Percentiles rank a stretch among this genome's conserved stretches.
Conservation (phyloP, 1,139 yeast genomes). For the Saccharomycopsis crataegensis region DNA sequence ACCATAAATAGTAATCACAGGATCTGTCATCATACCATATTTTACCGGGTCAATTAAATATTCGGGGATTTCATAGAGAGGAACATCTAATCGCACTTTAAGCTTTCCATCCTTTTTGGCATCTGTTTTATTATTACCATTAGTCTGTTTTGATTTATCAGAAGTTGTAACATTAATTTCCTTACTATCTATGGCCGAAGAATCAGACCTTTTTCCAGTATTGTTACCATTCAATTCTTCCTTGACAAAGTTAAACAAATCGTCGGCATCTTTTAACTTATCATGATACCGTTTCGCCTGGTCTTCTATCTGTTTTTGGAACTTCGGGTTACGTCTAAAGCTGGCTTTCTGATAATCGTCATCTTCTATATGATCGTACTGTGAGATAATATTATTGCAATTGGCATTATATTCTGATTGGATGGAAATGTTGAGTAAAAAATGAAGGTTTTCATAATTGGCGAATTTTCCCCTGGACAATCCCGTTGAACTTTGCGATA, state of each 20-base stretch:
- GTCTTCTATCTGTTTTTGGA: neutral
- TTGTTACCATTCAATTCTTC: neutral
- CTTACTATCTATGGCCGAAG: neutral
- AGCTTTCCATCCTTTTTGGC: neutral
- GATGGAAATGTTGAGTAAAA: neutral
- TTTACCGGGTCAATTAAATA: neutral
- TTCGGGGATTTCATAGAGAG: neutral
- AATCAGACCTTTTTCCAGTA: neutral
- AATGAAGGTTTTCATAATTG: neutral
- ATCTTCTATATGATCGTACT: neutral
- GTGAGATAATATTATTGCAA: neutral
- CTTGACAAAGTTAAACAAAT: neutral
- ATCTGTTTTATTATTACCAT: neutral
- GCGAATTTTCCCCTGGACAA: neutral
- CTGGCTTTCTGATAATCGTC: neutral
- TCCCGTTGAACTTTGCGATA: too few species aligned
- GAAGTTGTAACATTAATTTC: neutral
- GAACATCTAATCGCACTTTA: neutral
- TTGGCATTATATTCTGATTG: neutral
- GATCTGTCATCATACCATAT: neutral
- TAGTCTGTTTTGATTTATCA: neutral
- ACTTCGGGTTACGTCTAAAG: neutral
- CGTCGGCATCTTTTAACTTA: neutral
- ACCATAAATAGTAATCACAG: slow-evolving; percentile 3
- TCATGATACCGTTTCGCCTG: neutral